Evolutionary conservation across 2,329 filamentous ascomycete genomes (phyloP), one percentile per base, ranked within the genome.

Genomic region (Grosmannia penicillata): DNA sequence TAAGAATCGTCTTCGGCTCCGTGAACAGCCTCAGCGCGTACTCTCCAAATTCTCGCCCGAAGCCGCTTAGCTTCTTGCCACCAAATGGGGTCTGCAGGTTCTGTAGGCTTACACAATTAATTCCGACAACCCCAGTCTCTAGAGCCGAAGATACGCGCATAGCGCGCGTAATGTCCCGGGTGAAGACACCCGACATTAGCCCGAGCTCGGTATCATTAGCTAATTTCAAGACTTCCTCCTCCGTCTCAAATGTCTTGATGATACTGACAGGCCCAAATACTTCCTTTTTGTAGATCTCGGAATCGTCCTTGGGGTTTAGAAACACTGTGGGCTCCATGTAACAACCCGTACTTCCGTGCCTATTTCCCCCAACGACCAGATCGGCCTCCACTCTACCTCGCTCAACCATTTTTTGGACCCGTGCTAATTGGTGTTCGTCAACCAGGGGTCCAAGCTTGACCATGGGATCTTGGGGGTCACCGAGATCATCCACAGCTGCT

Each of bases 201-300:
- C 81, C 82, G 56, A 83, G 87, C 44, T 68, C 77, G 50, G 72
- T 81, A 56, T 71, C 66, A 64, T 89, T 89, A 39, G 75, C 81
- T 32, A 82, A 60, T 39, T 62, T 60, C 51, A 89, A 68, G 32
- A 74, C 81, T 37, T 87, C 75, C 17, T 72, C 72, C 59, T 83
- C 78, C 46, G 67, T 75, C 54, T 77, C 75, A 62, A 89, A 75
- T 53, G 77, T 75, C 62, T 87, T 87, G 48, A 79, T 79, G 50
- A 74, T 68, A 47, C 87, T 71, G 31, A 86, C 82, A 8, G 82
- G 83, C 18, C 82, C 82, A 55, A 91, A 91, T 45, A 84, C 82
- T 56, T 89, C 82, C 54, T 85, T 78, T 48, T 73, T 70, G 63
- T 82, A 77, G 47, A 89, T 80, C 53, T 74, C 73, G 2, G 24